Evolutionary conservation across 495 filamentous ascomycete species (phyloP).

Genomic region (Haplographium delicatum): DNA sequence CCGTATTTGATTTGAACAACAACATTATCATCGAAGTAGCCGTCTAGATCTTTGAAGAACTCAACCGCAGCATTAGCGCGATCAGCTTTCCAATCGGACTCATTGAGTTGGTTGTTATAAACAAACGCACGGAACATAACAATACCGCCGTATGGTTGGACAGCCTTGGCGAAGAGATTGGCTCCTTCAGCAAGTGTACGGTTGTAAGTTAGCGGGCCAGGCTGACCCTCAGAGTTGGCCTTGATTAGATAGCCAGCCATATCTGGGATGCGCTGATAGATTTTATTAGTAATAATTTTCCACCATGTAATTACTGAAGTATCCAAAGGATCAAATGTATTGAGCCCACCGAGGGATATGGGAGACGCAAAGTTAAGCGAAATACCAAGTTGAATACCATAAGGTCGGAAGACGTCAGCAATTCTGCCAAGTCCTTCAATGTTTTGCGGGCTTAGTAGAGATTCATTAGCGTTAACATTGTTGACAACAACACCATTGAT

Average conservation of each 20-base stretch:
- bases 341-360: slow-evolving; percentile 46
- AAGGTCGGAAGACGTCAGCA: slow-evolving; percentile 60
- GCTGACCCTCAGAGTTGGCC: slow-evolving; percentile 69
- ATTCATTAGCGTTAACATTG: slow-evolving; percentile 66
- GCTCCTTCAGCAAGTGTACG: slow-evolving; percentile 64
- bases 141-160: slow-evolving; percentile 58
- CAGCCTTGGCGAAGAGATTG: slow-evolving; percentile 60
- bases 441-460: slow-evolving; percentile 48
- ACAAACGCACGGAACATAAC: slow-evolving; percentile 73
- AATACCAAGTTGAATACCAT: slow-evolving; percentile 60
- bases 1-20: slow-evolving; percentile 71
- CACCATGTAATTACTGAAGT: slow-evolving; percentile 55
- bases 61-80: slow-evolving; percentile 65
- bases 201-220: slow-evolving; percentile 63
- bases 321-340: slow-evolving; percentile 62
- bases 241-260: slow-evolving; percentile 67
- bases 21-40: slow-evolving; percentile 63
- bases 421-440: slow-evolving; percentile 56
- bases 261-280: slow-evolving; percentile 60
- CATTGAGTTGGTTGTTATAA: slow-evolving; percentile 57
- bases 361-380: slow-evolving; percentile 67
- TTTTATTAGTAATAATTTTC: slow-evolving; percentile 48
- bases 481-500: slow-evolving; percentile 65
- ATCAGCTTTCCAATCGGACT: slow-evolving; percentile 58
- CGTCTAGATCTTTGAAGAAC: slow-evolving; percentile 61